These are phyloP conservation scores for Solanum pennellii DNA, from an alignment of 257 asterid species.

Conservation along the genomic window DNA sequence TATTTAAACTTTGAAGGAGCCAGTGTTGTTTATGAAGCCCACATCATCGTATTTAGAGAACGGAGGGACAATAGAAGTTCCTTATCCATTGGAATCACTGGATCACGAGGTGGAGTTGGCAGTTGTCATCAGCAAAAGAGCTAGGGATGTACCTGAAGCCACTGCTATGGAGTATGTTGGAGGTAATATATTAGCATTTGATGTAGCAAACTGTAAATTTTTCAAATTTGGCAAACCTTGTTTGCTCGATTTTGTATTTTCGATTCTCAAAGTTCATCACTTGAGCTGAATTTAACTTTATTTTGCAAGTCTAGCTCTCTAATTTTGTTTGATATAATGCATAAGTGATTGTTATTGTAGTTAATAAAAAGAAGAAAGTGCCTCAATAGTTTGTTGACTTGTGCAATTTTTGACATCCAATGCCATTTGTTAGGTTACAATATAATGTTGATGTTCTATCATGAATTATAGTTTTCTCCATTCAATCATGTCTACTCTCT, in stretches of 20 bases:
- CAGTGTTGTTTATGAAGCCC: constrained; percentile 87
- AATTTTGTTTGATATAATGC: not conserved
- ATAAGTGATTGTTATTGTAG: not conserved
- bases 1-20: not conserved
- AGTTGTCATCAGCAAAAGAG: constrained; percentile 75
- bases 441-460: not conserved
- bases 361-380: not conserved
- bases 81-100: constrained; percentile 65
- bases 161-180: constrained; percentile 78
- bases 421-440: not conserved
- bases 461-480: not conserved
- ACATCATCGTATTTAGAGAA: constrained; percentile 81
- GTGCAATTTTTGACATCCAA: not conserved
- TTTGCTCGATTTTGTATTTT: not conserved
- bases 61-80: constrained; percentile 84
- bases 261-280: not conserved
- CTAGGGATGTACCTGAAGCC: constrained; percentile 77
- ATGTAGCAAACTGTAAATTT: not conserved
- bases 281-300: not conserved
- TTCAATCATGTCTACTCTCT: not conserved
- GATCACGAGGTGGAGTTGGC: constrained; percentile 98
- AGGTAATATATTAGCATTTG: constrained; percentile 24
- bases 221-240: not conserved
- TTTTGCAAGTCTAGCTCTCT: not conserved
- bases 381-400: not conserved